Evolutionary conservation across 192 early-diverging fungal genomes (phyloP).

Genomic region (Coemansia sp.): DNA sequence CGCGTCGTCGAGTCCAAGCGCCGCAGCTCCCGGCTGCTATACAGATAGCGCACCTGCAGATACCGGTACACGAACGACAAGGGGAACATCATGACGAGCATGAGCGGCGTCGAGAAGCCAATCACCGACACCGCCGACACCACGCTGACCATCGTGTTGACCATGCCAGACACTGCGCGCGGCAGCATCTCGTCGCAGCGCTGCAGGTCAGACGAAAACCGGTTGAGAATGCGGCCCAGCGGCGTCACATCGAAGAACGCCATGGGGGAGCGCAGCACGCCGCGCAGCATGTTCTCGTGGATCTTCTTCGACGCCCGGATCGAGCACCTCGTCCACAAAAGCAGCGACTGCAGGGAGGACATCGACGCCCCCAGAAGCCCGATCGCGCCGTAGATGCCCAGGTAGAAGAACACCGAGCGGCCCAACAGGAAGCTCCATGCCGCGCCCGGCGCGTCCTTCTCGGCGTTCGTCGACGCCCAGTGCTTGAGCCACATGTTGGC

Average conservation of each 20-base stretch:
- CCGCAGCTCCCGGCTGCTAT: constrained; percentile 81
- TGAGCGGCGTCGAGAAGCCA: constrained; percentile 60
- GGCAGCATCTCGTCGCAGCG: constrained; percentile 61
- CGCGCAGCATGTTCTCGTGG: constrained; percentile 67
- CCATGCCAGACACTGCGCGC: constrained; percentile 65
- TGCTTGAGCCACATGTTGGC: constrained; percentile 73
- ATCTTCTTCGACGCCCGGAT: constrained; percentile 62
- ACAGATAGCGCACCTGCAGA: constrained; percentile 73
- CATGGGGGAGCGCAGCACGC: constrained; percentile 72
- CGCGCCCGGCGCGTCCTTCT: constrained; percentile 15
- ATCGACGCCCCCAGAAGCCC: constrained; percentile 72
- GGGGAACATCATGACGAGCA: constrained; percentile 72
- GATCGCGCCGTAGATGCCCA: constrained; percentile 79
- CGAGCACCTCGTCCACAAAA: constrained; percentile 84
- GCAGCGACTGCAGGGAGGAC: constrained; percentile 74
- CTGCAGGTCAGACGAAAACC: constrained; percentile 70
- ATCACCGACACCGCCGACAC: constrained; percentile 62
- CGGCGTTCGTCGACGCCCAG: constrained; percentile 65
- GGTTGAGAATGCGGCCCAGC: constrained; percentile 74
- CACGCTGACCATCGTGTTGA: constrained; percentile 59
- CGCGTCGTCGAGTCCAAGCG: constrained; percentile 81
- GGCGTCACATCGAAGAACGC: constrained; percentile 81
- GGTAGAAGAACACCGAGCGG: constrained; percentile 61
- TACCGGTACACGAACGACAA: constrained; percentile 76
- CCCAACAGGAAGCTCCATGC: not conserved